phyloP scores from a whole-genome alignment of 164 flowering plant species.

The Hamamelis virginiana region DNA sequence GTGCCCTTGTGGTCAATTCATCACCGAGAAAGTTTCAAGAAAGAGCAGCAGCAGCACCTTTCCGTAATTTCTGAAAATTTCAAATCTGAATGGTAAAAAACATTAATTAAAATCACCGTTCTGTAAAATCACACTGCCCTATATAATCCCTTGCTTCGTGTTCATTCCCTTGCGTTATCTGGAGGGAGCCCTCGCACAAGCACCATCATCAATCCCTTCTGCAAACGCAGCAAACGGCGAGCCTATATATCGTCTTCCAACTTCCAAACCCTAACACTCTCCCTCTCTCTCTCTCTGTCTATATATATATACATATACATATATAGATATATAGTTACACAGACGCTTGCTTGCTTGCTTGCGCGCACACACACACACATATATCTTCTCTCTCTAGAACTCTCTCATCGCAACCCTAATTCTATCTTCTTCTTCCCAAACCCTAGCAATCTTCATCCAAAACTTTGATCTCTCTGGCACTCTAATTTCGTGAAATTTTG shows the following conservation, averaged over 20 bases:
- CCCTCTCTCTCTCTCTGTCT: background rate
- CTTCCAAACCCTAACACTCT: background rate
- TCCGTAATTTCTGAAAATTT: too few species aligned
- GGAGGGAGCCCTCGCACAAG: background rate
- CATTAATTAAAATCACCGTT: background rate
- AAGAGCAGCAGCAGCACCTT: too few species aligned
- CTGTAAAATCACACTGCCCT: background rate
- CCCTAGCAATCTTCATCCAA: background rate
- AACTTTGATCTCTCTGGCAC: too few species aligned
- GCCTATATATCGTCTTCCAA: background rate
- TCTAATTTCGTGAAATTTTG: too few species aligned
- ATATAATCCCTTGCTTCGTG: background rate
- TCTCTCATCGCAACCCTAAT: background rate
- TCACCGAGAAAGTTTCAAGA: background rate
- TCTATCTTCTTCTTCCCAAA: background rate
- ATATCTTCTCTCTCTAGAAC: too few species aligned
- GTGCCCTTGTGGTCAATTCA: too few species aligned
- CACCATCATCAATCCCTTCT: too few species aligned
- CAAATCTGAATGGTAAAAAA: too few species aligned
- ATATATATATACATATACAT: too few species aligned
- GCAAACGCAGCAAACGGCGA: background rate
- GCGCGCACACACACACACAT: too few species aligned
- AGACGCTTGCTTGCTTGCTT: too few species aligned
- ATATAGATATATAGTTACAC: too few species aligned
- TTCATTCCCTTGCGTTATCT: constrained; percentile 1